phyloP scores from a whole-genome alignment of 1,139 yeast genomes.

The Sugiyamaella sp. region DNA sequence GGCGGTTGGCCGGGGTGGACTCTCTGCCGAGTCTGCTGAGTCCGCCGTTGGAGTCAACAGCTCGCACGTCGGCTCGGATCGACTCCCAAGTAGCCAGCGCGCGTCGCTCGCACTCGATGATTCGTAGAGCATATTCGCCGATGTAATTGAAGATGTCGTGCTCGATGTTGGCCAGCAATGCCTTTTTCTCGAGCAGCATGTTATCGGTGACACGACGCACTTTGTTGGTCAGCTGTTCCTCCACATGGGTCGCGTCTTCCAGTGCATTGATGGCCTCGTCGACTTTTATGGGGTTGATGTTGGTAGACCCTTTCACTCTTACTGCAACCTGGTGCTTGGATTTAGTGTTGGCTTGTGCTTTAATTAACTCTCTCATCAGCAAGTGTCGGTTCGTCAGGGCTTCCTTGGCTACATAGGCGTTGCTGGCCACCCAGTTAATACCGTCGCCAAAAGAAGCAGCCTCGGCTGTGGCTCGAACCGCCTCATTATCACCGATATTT shows the following conservation, averaged over 20 bases:
- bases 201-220: conserved; percentile 83
- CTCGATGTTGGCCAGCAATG: conserved; percentile 60
- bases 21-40: conserved; percentile 83
- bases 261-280: conserved; percentile 85
- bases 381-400: conserved; percentile 90
- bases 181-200: conserved; percentile 72
- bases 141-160: conserved; percentile 56
- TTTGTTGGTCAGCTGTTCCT: conserved; percentile 72
- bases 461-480: conserved; percentile 73
- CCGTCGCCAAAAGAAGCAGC: conserved; percentile 81
- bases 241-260: conserved; percentile 78
- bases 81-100: conserved; percentile 75
- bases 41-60: conserved; percentile 80
- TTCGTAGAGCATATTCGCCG: conserved; percentile 63
- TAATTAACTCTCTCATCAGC: conserved; percentile 82
- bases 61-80: conserved; percentile 71
- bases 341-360: conserved; percentile 75
- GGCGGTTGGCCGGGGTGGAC: conserved; percentile 44
- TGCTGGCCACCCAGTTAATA: conserved; percentile 62
- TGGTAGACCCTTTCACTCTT: conserved; percentile 70
- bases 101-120: conserved; percentile 85
- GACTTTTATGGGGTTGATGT: conserved; percentile 83
- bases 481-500: conserved; percentile 73
- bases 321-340: conserved; percentile 74
- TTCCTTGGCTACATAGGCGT: conserved; percentile 87